Base-by-base conservation (phyloP, 306 rosid genomes). In the Canavalia ensiformis region DNA sequence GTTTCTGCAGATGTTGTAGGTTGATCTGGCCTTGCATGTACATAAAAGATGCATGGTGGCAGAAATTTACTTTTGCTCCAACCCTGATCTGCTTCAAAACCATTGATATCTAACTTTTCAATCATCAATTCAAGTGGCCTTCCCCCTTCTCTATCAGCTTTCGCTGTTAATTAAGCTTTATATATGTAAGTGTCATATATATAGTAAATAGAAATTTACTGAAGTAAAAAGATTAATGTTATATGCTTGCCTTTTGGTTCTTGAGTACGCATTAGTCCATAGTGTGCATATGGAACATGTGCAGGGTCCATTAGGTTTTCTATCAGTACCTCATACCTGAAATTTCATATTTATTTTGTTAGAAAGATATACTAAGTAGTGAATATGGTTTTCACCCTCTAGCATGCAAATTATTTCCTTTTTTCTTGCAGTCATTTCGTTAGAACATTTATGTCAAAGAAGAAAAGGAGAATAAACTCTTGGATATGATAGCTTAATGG, bases 271-370 rank as follows among this genome's bases (percentile, higher is more conserved):
- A 92, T 85, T 81, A 95, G 37, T 78, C 94, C 89, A 79, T 88
- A 87, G 82, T 91, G 97, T 3, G 99, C 92, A 71, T 95, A 93
- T 34, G 98, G 90, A 86, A 90, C 90, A 83, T 93, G 98, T 54
- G 98, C 85, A 84, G 98, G 99, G 82, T 92, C 97, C 98, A 92
- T 90, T 49, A 92, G 98, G 85, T 95, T 95, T 83, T 95, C 99
- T 47, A 88, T 88, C 91, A 95, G 80, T 52, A 93, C 86, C 82
- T 95, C 99, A 50, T 95, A 95, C 84, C 99, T 95, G 89, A 68
- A 90, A 87, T 77, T 68, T 69, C 79, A 78, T 58, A 31, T 34
- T 55, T 59, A 63, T 71, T 58, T 63, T 10, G 66, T 85, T 42
- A 64, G 50, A 64, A 68, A 46, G 55, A 9, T 72, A 70, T 62